Percentiles rank a stretch among this genome's conserved stretches.
phyloP scores from a whole-genome alignment of 495 filamentous ascomycete species.

The Opeltia flavorubescens region DNA sequence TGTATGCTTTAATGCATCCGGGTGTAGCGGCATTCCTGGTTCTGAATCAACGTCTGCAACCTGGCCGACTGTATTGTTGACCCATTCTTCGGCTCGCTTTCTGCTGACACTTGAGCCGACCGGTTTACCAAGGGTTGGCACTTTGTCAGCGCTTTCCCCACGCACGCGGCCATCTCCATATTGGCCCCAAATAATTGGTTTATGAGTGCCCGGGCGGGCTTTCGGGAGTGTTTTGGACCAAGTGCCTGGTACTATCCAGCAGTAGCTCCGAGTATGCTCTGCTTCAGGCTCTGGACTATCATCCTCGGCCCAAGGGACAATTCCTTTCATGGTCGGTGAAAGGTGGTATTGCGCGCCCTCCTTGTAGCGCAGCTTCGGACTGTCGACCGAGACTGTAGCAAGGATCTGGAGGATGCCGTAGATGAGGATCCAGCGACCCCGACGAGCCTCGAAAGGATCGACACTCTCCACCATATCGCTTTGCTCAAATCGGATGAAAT shows the following conservation, averaged over 20 bases:
- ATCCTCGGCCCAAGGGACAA: conserved; percentile 40
- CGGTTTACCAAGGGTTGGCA: conserved; percentile 3
- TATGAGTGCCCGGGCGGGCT: conserved; percentile 15
- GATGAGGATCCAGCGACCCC: conserved; percentile 58
- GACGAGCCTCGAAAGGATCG: conserved; percentile 43
- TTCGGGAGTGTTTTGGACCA: conserved; percentile 27
- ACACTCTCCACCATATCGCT: conserved; percentile 29
- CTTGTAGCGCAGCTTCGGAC: conserved; percentile 42
- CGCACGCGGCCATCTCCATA: conserved; percentile 15
- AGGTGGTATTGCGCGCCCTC: conserved; percentile 52
- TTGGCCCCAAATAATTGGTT: conserved; percentile 18
- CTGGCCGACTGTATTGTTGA: neutral
- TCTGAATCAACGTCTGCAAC: neutral
- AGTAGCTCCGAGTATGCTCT: conserved; percentile 42
- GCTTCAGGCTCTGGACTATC: conserved; percentile 33
- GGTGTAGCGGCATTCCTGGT: neutral
- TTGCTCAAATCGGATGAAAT: conserved; percentile 52
- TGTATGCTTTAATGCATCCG: neutral
- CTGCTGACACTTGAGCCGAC: conserved; percentile 6
- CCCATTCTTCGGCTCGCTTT: conserved; percentile 17
- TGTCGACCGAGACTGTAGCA: conserved; percentile 52
- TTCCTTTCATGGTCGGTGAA: conserved; percentile 40
- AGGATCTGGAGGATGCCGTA: conserved; percentile 60
- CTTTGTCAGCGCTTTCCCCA: conserved; percentile 7
- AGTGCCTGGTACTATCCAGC: conserved; percentile 38